Base-by-base conservation (phyloP, 169 alveolate genomes). In the Plasmodium yoelii region DNA sequence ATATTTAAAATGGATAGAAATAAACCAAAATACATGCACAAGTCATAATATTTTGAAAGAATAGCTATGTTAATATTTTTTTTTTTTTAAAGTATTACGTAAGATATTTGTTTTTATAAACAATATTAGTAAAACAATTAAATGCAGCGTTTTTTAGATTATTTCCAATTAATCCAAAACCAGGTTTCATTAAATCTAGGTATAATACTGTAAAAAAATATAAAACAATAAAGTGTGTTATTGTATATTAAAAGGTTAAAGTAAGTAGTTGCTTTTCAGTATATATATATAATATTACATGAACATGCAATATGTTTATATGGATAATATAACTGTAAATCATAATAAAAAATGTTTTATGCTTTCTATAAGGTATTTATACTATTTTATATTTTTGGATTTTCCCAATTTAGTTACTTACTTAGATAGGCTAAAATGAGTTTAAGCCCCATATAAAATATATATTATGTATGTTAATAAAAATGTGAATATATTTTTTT, bases 41-140 rank as follows among this genome's bases (percentile, higher is more conserved):
- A 12, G 9, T 34, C 42, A 34, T 34, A 3, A 34, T 34, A 34
- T 34, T 34, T 0, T 34, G 42, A 34, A 34, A 34, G 42, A 0
- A 34, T 34, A 34, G 0, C 6, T 3, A 1, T 34, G 7, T 34
- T 0, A 1, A 3, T 9, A 5, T 57, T 13, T 34, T 15, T 39
- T n/a, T 53, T 19, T 68, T 34, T 22, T 47, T 49, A 19, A 10
- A 2, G 18, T 18, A 65, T 61, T 75, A 75, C 88, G 88, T 75
- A 39, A 75, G 26, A 55, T 5, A 47, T 56, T 63, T 75, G 57
- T 75, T 75, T 18, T 22, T 75, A 68, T 75, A 75, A 13, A 74
- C 70, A 47, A 61, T 1, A 26, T 46, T 61, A 10, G 57, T 44
- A 51, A 47, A 61, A 19, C 69, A 61, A 28, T 64, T 75, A 24